Evolutionary conservation across 2,329 filamentous ascomycete genomes (phyloP), one percentile per base, ranked within the genome.

Genomic region (Chrysoporthe austroafricana): DNA sequence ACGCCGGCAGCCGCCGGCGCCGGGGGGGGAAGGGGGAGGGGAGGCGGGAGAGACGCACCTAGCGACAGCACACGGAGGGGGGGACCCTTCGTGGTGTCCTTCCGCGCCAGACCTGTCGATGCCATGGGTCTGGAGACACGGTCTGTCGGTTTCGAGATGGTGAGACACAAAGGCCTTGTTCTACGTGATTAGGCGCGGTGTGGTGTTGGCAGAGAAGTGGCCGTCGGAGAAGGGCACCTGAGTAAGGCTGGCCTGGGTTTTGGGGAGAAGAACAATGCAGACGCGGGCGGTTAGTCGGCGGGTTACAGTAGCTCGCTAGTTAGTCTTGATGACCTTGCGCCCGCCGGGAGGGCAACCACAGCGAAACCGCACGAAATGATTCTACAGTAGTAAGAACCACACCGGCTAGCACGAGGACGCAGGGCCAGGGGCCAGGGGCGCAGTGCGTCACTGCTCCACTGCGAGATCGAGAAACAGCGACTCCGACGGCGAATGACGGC

Each of bases 41-140:
- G 39, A 42, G 54, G 60, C 57, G 48, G 59, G n/a, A 39, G 61
- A 26, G 36, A 48, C 88, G 70, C 85, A 96, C 93, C 93, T 73
- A 99, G 86, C 39, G 94, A 97, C 14, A 99, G 84, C 72, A 99
- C 91, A 78, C 96, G 91, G 79, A 98, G 81, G 66, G 96, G 95
- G 77, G 95, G 94, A 61, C 95, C 95, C 81, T 96, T 97, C 63
- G 93, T 97, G 69, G 95, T 97, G 79, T 98, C 95, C 81, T 96
- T 96, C 77, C 95, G 89, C 80, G 90, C 90, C 74, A 97, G 79
- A 69, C 82, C 82, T 73, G 80, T 79, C 14, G 63, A 65, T 39
- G 57, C 63, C 63, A 65, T 65, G 14, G 14, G 18, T 58, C 32
- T 11, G 21, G 18, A 26, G 50, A 16, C 43, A 58, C n/a, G 57